Evolutionary conservation across 2,329 filamentous ascomycete genomes (phyloP), one percentile per base, ranked within the genome.

Genomic region (Apiospora sp.): DNA sequence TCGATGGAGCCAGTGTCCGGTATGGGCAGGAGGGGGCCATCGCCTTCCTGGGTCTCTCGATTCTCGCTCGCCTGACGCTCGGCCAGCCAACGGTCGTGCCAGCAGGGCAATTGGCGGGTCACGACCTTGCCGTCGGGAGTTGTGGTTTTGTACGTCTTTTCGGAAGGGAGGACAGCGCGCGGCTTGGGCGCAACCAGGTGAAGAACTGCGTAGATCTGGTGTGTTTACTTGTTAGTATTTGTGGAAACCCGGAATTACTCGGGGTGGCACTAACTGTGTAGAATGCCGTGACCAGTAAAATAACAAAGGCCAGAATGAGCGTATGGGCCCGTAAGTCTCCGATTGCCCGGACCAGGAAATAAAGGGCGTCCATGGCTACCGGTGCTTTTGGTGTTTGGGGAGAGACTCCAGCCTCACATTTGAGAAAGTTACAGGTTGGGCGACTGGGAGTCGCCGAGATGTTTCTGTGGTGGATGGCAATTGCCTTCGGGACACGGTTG

Each of bases 91-190:
- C 88, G 87, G 82, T 98, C 94, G 80, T 94, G 91, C 96, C 96
- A 98, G 85, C 94, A 98, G 14, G 95, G 93, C 41, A 98, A 86
- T 76, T 90, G 87, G 8, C 85, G 83, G 30, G 82, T 78, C 80
- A 83, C 61, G 83, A 90, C 69, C 85, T 84, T 85, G 69, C 92
- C 92, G 77, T 92, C 87, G 54, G 91, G 87, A 49, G 90, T 86
- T 54, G 94, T 92, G 4, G 94, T 97, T 68, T 91, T 88, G 86
- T 96, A 99, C 49, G 88, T 91, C 85, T 96, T 98, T 82, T 99
- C 96, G 44, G 94, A 94, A 4, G 89, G 87, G 46, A 91, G 86
- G 1, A 94, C 89, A 34, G 87, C 84, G 72, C 96, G 93, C 13
- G 96, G 96, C 69, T 91, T 90, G 22, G 95, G 95, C 24, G 68